Percentiles rank a stretch among this genome's conserved stretches.
phyloP scores from a whole-genome alignment of 306 rosid species.

The Arachis hypogaea region DNA sequence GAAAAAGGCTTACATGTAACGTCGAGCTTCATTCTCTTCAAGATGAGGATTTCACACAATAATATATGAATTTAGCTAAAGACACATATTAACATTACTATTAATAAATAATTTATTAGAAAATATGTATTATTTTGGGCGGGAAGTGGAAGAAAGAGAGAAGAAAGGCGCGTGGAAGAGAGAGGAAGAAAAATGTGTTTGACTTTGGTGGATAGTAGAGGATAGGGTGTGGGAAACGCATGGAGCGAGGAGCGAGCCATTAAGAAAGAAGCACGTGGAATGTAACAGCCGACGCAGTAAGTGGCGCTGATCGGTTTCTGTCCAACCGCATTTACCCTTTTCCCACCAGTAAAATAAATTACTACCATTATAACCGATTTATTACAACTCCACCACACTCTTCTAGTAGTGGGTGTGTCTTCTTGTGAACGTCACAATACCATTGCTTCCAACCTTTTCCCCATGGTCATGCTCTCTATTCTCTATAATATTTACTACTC shows the following conservation, averaged over 20 bases:
- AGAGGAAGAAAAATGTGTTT: conserved; percentile 42
- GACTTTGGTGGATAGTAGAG: conserved; percentile 47
- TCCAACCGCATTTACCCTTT: conserved; percentile 56
- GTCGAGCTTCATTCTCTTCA: too few relatives aligned
- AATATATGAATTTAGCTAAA: too few relatives aligned
- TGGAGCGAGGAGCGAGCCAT: conserved; percentile 14
- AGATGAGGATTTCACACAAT: too few relatives aligned
- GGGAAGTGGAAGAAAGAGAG: not conserved
- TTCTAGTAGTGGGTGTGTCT: too few relatives aligned
- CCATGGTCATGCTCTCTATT: conserved; percentile 23
- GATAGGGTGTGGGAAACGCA: conserved; percentile 43
- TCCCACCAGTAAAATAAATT: conserved; percentile 56
- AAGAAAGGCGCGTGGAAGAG: conserved; percentile 23
- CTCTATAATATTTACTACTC: not conserved
- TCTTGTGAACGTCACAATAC: too few relatives aligned
- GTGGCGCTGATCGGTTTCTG: conserved; percentile 55
- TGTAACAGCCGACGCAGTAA: conserved; percentile 44
- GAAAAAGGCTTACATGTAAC: too few relatives aligned
- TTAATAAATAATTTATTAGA: too few relatives aligned
- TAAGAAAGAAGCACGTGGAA: conserved; percentile 44
- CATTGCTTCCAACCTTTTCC: conserved; percentile 2
- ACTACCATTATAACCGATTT: conserved; percentile 34
- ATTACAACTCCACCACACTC: conserved; percentile 28
- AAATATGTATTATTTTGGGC: too few relatives aligned
- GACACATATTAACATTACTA: too few relatives aligned